Percentiles rank a stretch among this genome's conserved stretches.
These are phyloP conservation scores for Beverwykella pulmonaria DNA, from an alignment of 495 filamentous ascomycete species.

Conservation along the genomic window DNA sequence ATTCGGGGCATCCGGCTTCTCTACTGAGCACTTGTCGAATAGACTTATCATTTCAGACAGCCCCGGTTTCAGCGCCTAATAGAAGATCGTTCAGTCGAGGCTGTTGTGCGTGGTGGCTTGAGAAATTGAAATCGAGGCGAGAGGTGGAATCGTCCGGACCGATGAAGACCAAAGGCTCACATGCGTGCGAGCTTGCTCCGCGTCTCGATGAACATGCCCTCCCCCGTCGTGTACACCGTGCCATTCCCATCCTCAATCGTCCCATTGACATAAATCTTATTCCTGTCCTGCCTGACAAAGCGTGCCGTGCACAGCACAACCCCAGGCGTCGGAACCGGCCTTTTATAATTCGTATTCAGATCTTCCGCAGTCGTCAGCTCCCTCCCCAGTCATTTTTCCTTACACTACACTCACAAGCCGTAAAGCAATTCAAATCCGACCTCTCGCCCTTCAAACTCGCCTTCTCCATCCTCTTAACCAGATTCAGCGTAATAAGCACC, in stretches of 20 bases:
- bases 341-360: slow-evolving; percentile 59
- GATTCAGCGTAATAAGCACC: slow-evolving; percentile 53
- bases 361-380: slow-evolving; percentile 27
- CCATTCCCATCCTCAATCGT: slow-evolving; percentile 43
- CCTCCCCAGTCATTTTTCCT: not conserved
- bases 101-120: no score
- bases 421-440: slow-evolving; percentile 45
- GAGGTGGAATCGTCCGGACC: not conserved
- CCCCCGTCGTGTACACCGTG: slow-evolving; percentile 41
- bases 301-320: slow-evolving; percentile 56
- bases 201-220: slow-evolving; percentile 45
- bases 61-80: not conserved
- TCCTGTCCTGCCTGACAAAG: slow-evolving; percentile 41
- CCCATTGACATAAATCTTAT: slow-evolving; percentile 43
- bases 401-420: slow-evolving; percentile 48
- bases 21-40: not conserved
- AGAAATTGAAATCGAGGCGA: no score
- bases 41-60: not conserved
- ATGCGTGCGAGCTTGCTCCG: slow-evolving; percentile 44
- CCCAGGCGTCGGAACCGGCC: slow-evolving; percentile 57
- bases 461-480: slow-evolving; percentile 35
- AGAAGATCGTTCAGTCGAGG: no score
- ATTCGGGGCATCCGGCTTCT: not conserved
- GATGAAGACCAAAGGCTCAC: not conserved
- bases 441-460: slow-evolving; percentile 9